A percentile compares a stretch with the other conserved stretches of the same genome.
Evolutionary conservation across 2,329 filamentous ascomycete species (phyloP).

Genomic region (Rutstroemia sydowiana): DNA sequence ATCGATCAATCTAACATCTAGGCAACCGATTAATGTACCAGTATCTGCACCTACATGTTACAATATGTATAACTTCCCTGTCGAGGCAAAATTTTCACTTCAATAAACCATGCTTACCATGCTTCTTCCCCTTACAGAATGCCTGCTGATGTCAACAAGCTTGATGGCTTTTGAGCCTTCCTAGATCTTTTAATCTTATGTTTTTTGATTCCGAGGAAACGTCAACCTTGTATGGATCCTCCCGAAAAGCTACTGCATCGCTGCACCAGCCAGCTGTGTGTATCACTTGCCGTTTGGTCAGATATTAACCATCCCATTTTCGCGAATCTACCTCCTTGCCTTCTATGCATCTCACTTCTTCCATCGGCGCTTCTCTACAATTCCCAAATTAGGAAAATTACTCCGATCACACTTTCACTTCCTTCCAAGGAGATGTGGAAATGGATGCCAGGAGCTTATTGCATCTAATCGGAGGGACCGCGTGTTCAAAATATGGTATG

Average conservation of each 20-base stretch:
- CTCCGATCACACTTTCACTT: background rate
- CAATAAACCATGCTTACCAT: background rate
- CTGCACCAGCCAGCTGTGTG: background rate
- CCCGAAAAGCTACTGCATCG: background rate
- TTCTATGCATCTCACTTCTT: background rate
- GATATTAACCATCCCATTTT: background rate
- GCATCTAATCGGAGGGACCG: constrained; percentile 7
- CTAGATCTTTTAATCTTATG: background rate
- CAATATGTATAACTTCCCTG: constrained; percentile 1
- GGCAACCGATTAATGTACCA: too few relatives aligned
- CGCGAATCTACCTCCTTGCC: background rate
- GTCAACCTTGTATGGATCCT: background rate
- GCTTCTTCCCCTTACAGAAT: background rate
- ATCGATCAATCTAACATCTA: too few relatives aligned
- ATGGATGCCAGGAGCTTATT: constrained; percentile 1
- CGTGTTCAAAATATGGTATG: background rate
- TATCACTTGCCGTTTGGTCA: background rate
- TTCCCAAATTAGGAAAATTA: background rate
- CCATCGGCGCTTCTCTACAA: background rate
- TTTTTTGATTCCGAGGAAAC: background rate
- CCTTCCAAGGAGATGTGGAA: background rate
- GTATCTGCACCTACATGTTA: background rate
- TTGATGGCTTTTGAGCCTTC: background rate
- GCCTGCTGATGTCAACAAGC: constrained; percentile 1
- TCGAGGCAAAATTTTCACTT: background rate